Evolutionary conservation across 352 stramenopile species (phyloP), one percentile per base, ranked within the genome.

Genomic region (Pilasporangium apinafurcum): DNA sequence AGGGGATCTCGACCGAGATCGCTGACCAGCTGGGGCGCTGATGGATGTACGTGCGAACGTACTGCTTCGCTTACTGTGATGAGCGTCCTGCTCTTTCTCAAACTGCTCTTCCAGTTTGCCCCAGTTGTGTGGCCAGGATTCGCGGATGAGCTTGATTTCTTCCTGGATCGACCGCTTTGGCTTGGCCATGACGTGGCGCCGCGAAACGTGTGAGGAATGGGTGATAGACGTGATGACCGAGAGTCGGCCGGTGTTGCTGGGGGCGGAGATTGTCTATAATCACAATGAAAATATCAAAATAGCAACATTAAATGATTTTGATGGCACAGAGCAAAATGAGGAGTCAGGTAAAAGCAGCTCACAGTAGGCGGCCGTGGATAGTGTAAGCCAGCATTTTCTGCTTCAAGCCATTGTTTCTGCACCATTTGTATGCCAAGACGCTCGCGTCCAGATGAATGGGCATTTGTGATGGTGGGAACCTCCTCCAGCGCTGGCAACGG

Each of bases 111-210:
- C 44, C 18, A 59, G 49, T 22, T 75, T 51, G 33, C 44, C 46
- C 76, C 76, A 85, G 10, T 67, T 59, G 48, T 86, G 79, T 10
- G 76, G 76, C 79, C 76, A 92, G 10, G 62, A 75, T 33, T 68
- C 57, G 12, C 79, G 76, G 46, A 92, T 86, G 31, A 53, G 66
- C 9, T 65, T 59, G 40, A 92, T 53, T 37, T 85, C 58, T 25
- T 69, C 53, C 4, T 73, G 61, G 24, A 82, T 53, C 18, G 46
- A 37, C 13, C 33, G 14, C 8, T 44, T 47, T 8, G 48, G 18
- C 13, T 46, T 58, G 32, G 29, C 17, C 21, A 34, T 16, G n/a
- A 31, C 44, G 35, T 68, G 51, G 14, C 56, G 62, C 12, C 61
- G 58, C 4, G 68, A 65, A 24, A 85, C 36, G 54, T 87, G 67